Evolutionary conservation across 2,329 filamentous ascomycete genomes (phyloP), one percentile per base, ranked within the genome.

Genomic region (Trichophyton verrucosum): DNA sequence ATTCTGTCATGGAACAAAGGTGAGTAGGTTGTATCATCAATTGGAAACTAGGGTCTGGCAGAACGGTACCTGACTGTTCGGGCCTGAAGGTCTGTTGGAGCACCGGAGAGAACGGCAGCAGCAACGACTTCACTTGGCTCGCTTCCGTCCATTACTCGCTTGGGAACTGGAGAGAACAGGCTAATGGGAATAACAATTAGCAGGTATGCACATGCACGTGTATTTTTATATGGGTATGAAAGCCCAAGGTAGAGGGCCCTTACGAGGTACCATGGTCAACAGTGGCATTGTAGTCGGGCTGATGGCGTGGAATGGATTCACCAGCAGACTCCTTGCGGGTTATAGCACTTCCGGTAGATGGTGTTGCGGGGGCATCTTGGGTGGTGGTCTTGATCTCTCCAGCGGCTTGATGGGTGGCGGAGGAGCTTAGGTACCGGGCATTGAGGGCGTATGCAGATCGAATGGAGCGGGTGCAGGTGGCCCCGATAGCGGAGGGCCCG

Each of bases 181-280:
- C 92, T 96, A 71, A 55, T 91, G 96, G 70, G 51, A 60, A 55
- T 56, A 44, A 55, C 57, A 60, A 47, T 62, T 55, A 61, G 58
- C 49, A 64, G 9, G 17, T 38, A 15, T 30, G 33, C 11, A 6
- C 33, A 38, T 38, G 9, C 33, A 13, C 11, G 2, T 38, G 3
- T 38, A 38, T 38, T 38, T 38, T 38, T 38, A 24, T 5, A 60
- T 27, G 60, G 7, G 38, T 30, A 44, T 30, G n/a, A 40, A 33
- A 27, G 58, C 49, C 56, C 11, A 22, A 5, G 17, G 7, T 60
- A 61, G 51, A 15, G 22, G 15, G 55, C 44, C 86, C 40, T 72
- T 82, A 96, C 91, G 91, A 96, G 66, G 90, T 95, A 65, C 88
- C 88, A 76, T 91, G 91, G 76, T 97, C 92, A 68, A 88, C 81